phyloP scores from a whole-genome alignment of 495 filamentous ascomycete species.

The Aspergillus saccharolyticus region DNA sequence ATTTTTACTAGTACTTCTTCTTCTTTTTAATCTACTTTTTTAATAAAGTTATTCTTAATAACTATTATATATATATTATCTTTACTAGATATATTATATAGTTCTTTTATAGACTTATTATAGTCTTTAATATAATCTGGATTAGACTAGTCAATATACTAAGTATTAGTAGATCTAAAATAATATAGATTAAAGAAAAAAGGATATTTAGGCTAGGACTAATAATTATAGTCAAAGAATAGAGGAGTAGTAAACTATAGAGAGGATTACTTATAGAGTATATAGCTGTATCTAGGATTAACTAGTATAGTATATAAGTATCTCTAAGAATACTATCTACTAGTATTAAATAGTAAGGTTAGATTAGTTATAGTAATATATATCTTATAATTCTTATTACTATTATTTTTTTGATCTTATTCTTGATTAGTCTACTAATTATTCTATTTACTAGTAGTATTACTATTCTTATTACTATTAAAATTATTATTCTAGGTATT shows the following conservation, averaged over 20 bases:
- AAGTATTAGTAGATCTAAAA: not conserved
- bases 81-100: not conserved
- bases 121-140: not conserved
- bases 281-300: no score
- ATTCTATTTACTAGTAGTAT: not conserved
- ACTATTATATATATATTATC: not conserved
- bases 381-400: not conserved
- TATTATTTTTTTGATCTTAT: not conserved
- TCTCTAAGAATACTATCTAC: not conserved
- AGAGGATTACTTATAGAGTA: not conserved
- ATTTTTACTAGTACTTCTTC: no score
- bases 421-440: not conserved
- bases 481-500: not conserved
- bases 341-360: not conserved
- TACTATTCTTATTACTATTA: not conserved
- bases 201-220: no score
- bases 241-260: no score
- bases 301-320: not conserved
- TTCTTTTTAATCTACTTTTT: no score
- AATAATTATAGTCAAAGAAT: no score
- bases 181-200: not conserved
- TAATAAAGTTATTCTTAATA: not conserved
- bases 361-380: not conserved
- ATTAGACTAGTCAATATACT: not conserved
- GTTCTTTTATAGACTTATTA: not conserved